phyloP scores from a whole-genome alignment of 208 protist species.

The Trichomonas gallinae region DNA sequence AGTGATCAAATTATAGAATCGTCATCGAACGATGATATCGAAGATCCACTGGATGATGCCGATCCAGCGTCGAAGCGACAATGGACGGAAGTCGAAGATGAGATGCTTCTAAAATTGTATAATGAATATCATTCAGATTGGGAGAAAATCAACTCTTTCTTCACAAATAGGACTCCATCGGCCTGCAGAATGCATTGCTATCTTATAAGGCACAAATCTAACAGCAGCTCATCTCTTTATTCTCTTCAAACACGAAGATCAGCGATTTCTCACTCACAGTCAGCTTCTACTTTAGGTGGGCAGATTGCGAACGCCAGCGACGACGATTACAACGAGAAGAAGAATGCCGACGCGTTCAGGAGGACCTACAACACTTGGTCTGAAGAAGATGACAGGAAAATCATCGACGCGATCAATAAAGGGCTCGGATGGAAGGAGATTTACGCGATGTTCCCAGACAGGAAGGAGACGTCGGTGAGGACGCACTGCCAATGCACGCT shows the following conservation, averaged over 20 bases:
- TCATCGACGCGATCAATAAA: neutral
- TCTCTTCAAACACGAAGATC: no score
- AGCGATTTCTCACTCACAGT: no score
- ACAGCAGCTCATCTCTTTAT: no score
- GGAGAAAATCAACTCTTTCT: neutral
- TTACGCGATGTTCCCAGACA: neutral
- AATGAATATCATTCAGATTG: neutral
- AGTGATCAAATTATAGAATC: neutral
- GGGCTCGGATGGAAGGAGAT: neutral
- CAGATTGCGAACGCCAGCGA: no score
- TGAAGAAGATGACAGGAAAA: neutral
- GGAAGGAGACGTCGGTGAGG: neutral
- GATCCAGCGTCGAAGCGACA: neutral
- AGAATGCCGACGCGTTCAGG: neutral
- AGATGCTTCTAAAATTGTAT: neutral
- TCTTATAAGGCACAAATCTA: neutral
- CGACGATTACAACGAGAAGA: no score
- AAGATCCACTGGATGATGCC: neutral
- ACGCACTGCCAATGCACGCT: neutral
- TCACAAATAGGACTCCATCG: neutral
- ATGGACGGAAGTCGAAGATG: neutral
- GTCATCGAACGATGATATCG: neutral
- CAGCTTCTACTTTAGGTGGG: no score
- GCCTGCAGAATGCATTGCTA: neutral
- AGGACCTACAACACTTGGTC: neutral